Base-by-base conservation (phyloP, 805 yeast genomes). In the Zygosaccharomyces bailii region DNA sequence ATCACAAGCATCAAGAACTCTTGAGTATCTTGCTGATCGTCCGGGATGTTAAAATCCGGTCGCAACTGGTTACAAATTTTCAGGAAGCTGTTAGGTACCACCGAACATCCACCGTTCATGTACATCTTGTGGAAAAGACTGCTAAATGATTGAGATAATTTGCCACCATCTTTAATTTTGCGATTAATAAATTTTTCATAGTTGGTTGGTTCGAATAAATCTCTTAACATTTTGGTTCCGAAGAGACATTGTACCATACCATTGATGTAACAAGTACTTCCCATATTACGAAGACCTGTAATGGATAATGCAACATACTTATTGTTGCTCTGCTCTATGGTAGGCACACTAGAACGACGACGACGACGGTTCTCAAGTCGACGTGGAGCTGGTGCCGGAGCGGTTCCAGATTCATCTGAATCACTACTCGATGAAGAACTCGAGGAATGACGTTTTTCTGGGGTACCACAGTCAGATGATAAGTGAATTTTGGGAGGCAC, bases 1-100 rank as follows among this genome's bases (percentile, higher is more conserved):
- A 85, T 65, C 8, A 84, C 51, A 48, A 84, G 78, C 59, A 84
- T 71, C 34, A 86, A 63, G 55, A 84, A 84, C 54, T 86, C 93
- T 43, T 85, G 88, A 1, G 90, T 82, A 60, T 86, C 95, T 57
- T 86, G 93, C 55, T 86, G 95, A 54, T 83, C 87, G 52, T 74
- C 63, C 0, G 91, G 91, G 9, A 85, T 82, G 50, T 70, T 68
- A 43, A 84, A 72, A 54, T 82, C 86, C 0, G 89, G 89, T 51
- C 83, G 78, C 17, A 83, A 56, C 5, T 65, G 48, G 17, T 76
- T 63, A 40, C 82, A 67, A 1, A 69, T 61, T 36, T 80, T 72
- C 33, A 84, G 68, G 54, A 85, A 84, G 34, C 78, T 76, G 6
- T 77, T 73, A 3, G 91, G 89, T 1, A 82, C 79, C 25, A 84